Percentiles rank a stretch among this genome's conserved stretches.
Conservation (phyloP, 768 basidiomycete species). For the Russula virescens region DNA sequence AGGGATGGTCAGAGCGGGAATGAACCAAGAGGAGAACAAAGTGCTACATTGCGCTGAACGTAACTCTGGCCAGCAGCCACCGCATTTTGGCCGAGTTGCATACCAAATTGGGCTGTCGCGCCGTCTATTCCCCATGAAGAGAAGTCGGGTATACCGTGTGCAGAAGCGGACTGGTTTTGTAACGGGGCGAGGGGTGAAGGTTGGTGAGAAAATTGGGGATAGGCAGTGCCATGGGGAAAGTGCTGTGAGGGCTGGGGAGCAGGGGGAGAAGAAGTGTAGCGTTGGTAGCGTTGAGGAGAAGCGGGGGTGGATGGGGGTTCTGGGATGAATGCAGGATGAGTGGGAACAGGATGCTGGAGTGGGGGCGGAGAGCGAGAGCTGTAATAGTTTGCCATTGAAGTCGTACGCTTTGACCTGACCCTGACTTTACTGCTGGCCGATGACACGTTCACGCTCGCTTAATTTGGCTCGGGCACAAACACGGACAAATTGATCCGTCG, state of each 20-base stretch:
- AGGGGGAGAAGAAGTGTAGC: constrained; percentile 60
- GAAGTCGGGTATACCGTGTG: constrained; percentile 40
- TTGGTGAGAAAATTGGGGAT: constrained; percentile 46
- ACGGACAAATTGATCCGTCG: constrained; percentile 1
- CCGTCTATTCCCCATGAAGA: constrained; percentile 84
- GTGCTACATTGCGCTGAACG: constrained; percentile 82
- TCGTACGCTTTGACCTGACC: neutral
- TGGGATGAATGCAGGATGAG: constrained; percentile 80
- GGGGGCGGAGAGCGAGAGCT: constrained; percentile 64
- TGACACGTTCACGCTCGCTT: neutral
- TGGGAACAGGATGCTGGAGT: constrained; percentile 82
- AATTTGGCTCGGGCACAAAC: neutral
- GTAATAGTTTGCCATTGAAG: constrained; percentile 28
- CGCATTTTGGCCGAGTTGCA: constrained; percentile 90
- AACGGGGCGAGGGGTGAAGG: constrained; percentile 29
- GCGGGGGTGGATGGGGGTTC: constrained; percentile 73
- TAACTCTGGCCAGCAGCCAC: constrained; percentile 94
- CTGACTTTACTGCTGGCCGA: neutral
- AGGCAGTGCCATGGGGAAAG: constrained; percentile 36
- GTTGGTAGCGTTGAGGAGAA: constrained; percentile 70
- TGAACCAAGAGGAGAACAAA: constrained; percentile 16
- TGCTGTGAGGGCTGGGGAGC: constrained; percentile 28
- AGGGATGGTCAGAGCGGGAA: neutral
- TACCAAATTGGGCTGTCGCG: constrained; percentile 90
- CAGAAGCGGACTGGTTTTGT: constrained; percentile 19